A percentile compares a stretch with the other conserved stretches of the same genome.
phyloP scores from a whole-genome alignment of 2,329 filamentous ascomycete genomes.

The Colletotrichum tabaci region DNA sequence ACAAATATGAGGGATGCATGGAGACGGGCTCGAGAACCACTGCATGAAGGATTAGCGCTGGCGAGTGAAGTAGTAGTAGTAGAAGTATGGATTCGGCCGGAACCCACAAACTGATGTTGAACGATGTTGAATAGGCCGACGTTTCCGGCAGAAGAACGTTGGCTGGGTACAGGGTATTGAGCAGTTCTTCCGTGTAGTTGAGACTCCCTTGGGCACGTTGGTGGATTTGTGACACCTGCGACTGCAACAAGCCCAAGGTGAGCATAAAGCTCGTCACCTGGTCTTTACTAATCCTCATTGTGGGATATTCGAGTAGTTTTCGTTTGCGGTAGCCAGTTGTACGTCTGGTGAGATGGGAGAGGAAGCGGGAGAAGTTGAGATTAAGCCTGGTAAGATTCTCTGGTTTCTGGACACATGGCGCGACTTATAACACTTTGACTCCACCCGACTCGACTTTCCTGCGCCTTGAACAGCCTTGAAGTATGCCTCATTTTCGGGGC shows the following conservation, averaged over 20 bases:
- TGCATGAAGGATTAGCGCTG: background rate
- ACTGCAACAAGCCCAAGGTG: background rate
- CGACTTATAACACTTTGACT: too few relatives aligned
- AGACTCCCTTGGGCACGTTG: background rate
- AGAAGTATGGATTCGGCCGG: background rate
- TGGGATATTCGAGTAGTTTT: too few relatives aligned
- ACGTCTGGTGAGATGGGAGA: too few relatives aligned
- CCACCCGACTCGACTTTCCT: too few relatives aligned
- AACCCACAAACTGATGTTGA: background rate
- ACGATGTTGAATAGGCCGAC: background rate
- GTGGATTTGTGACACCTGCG: too few relatives aligned
- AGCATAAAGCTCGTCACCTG: background rate
- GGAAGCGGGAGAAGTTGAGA: too few relatives aligned
- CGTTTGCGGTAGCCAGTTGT: too few relatives aligned
- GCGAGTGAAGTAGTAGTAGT: background rate
- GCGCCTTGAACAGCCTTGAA: too few relatives aligned
- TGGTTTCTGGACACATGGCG: too few relatives aligned
- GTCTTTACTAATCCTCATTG: background rate
- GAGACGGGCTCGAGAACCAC: background rate
- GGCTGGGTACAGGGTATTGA: constrained; percentile 1
- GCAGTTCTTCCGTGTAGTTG: constrained; percentile 4
- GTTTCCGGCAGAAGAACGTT: background rate
- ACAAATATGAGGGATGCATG: background rate
- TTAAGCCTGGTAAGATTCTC: too few relatives aligned
- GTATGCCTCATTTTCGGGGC: too few relatives aligned